Evolutionary conservation across 495 filamentous ascomycete species (phyloP).

Genomic region (Pseudomonodictys pantanalensis): DNA sequence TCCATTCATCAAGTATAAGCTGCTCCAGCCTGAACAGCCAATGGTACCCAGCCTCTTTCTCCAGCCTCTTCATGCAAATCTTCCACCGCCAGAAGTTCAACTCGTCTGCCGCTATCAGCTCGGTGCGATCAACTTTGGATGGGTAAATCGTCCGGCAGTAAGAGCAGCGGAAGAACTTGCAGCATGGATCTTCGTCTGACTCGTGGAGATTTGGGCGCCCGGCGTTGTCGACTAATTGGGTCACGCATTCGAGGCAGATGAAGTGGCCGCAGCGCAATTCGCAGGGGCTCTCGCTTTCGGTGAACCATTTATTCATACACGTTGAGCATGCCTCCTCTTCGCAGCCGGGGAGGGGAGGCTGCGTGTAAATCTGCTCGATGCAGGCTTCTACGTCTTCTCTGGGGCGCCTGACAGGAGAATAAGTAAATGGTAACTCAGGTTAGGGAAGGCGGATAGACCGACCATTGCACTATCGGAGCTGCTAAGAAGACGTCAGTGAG

Average conservation of each 20-base stretch:
- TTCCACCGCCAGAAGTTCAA: slow-evolving; percentile 7
- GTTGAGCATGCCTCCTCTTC: background rate
- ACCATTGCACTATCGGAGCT: background rate
- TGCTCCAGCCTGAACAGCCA: background rate
- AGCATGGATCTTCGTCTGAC: background rate
- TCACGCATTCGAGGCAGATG: slow-evolving; percentile 5
- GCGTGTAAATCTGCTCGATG: background rate
- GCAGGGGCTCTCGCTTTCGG: background rate
- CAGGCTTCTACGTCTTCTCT: too few species aligned
- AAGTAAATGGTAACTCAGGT: too few species aligned
- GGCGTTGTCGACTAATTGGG: background rate
- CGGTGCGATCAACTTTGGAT: background rate
- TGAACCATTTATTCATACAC: background rate
- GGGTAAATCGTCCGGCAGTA: background rate
- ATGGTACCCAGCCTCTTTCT: background rate
- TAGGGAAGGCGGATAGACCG: background rate
- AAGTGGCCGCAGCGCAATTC: background rate
- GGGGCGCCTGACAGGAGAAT: too few species aligned
- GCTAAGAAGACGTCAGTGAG: background rate
- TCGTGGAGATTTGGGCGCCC: background rate
- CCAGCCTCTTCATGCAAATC: background rate
- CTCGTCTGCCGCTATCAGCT: background rate
- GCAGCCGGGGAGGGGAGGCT: background rate
- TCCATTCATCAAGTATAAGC: too few species aligned
- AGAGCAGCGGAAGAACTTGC: slow-evolving; percentile 4